Base-by-base conservation (phyloP, 225 moss, liverwort and hornwort species). In the Sphagnum contortum region DNA sequence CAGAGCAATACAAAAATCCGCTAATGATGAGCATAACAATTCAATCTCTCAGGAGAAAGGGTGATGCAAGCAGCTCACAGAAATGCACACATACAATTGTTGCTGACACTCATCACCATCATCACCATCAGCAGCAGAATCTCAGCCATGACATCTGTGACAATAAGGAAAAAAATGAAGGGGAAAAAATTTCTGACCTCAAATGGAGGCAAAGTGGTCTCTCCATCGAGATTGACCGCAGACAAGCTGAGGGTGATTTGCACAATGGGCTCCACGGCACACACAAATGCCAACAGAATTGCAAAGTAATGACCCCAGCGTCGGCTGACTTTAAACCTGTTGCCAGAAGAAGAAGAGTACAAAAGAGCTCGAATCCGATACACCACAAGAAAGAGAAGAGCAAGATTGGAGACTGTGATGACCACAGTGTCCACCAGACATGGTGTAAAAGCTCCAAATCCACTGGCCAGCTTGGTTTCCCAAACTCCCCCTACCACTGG, bases 371-470 rank as follows among this genome's bases (percentile, higher is more conserved):
- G 77, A 65, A 83, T 83, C 61, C 83, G 86, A 9, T 71, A 75
- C 53, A 78, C 8, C 48, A 80, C 68, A 57, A 80, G 4, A 51
- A 73, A 75, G 58, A 87, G 75, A 4, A 87, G 66, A 49, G 73
- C 62, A 9, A 80, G 13, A 54, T 71, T 55, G 57, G 86, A 77
- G 63, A 82, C 60, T 51, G 76, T 75, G 45, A 87, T 56, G 47
- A 87, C 55, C 48, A 80, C 48, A 48, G 72, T 75, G 74, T 87
- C 83, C 51, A 83, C 83, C 58, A 87, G 69, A 62, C 86, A 87
- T 9, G 86, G 86, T 44, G 83, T 87, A 64, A 64, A 87, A 54
- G 73, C 73, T 62, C 86, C 86, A 59, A 87, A 87, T 57, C 86
- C 86, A 71, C 72, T 83, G 56, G 80, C 69, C 65, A 87, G 71